Conservation (phyloP, 148 eudicot genomes). For the Camellia granthamiana region DNA sequence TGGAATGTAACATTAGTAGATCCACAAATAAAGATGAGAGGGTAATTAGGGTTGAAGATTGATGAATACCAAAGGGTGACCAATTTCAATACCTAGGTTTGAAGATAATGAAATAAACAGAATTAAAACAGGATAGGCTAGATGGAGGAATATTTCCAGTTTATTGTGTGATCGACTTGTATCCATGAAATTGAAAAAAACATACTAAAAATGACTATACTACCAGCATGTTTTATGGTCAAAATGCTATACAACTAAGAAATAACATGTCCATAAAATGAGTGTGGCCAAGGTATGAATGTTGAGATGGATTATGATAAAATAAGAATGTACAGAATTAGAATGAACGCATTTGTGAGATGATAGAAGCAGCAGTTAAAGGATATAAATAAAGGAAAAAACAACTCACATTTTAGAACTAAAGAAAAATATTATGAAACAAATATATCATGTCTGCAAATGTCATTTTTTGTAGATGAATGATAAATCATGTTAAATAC, state of each 20-base stretch:
- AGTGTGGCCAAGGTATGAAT: too few relatives aligned
- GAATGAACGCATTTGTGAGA: background rate
- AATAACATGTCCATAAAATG: background rate
- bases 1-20: too few relatives aligned
- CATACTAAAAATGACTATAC: background rate
- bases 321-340: background rate
- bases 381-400: background rate
- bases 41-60: too few relatives aligned
- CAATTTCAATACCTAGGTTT: too few relatives aligned
- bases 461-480: background rate
- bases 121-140: too few relatives aligned
- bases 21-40: too few relatives aligned
- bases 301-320: background rate
- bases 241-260: slow-evolving; percentile 2
- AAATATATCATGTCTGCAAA: background rate
- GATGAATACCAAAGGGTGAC: too few relatives aligned
- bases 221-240: background rate
- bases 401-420: background rate
- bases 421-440: background rate
- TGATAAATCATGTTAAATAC: background rate
- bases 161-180: background rate
- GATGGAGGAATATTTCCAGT: too few relatives aligned
- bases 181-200: background rate
- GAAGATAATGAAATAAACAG: too few relatives aligned
- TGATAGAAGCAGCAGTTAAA: background rate